These are phyloP conservation scores for Fusarium ramigenum DNA, from an alignment of 2,329 filamentous ascomycete species.

Conservation along the genomic window DNA sequence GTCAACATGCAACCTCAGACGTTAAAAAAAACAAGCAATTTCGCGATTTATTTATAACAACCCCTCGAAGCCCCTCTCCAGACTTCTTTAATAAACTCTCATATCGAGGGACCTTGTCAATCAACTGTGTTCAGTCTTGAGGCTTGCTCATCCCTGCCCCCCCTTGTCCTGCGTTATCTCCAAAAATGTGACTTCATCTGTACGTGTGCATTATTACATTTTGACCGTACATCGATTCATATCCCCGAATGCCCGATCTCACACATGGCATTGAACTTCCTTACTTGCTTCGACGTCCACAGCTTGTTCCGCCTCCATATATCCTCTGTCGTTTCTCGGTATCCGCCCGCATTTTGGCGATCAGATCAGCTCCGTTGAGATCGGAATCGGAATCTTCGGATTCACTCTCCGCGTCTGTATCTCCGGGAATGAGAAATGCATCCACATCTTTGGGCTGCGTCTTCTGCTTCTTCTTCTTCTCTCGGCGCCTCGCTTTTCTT, in stretches of 20 bases:
- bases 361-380: constrained; percentile 8
- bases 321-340: constrained; percentile 14
- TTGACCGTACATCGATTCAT: neutral
- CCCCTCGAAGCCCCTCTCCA: constrained; percentile 6
- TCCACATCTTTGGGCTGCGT: constrained; percentile 24
- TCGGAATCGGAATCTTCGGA: constrained; percentile 23
- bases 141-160: neutral
- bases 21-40: constrained; percentile 28
- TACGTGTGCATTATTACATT: constrained; percentile 14
- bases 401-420: constrained; percentile 32
- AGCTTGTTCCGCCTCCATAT: constrained; percentile 25
- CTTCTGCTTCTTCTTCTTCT: constrained; percentile 8
- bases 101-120: constrained; percentile 2
- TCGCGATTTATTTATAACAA: constrained; percentile 16
- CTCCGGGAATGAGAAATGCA: constrained; percentile 29
- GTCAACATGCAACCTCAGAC: neutral
- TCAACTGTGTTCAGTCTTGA: neutral
- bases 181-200: constrained; percentile 14
- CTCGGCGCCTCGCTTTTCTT: neutral
- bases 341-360: constrained; percentile 24
- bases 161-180: neutral
- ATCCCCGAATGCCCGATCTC: neutral
- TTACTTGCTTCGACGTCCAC: constrained; percentile 17
- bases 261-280: neutral
- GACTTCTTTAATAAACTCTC: constrained; percentile 7